Evolutionary conservation across 2,329 filamentous ascomycete genomes (phyloP), one percentile per base, ranked within the genome.

Genomic region (Fusarium torulosum): DNA sequence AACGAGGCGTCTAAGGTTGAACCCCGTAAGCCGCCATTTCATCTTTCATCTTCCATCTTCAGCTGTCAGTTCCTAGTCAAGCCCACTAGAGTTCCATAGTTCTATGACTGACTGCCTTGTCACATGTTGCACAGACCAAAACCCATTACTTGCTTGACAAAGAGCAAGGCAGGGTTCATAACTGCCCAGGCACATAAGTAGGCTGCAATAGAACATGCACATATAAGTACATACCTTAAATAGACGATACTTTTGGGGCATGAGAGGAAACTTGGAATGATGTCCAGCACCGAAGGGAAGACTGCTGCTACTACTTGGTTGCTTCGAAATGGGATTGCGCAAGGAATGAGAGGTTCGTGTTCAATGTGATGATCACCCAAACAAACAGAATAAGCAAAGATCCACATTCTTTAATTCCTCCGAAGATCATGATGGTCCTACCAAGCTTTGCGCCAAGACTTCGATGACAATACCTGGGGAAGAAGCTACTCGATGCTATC

Each of bases 101-200:
- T 69, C 56, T 11, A 23, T 29, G 27, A 29, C 27, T 42, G 60
- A 50, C 46, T 19, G 52, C 47, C 66, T 46, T 46, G 52, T 66
- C 66, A 69, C 66, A 67, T 68, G 33, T 49, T 67, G 38, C 63
- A 67, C 63, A 66, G 59, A 40, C 53, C 45, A 47, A 25, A 10
- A 29, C 11, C 10, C 27, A 29, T 31, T 45, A 66, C 41, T 59
- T 55, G 33, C 35, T 55, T 29, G 33, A 38, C 33, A n/a, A 17
- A 13, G 15, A 31, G 10, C 29, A 40, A 54, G 17, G 19, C 58
- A 61, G 47, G 49, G 49, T 56, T 47, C 49, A 50, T 35, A 42
- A 59, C 59, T 59, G 41, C 27, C 27, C 27, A 29, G 53, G 63
- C 45, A 31, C 31, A 17, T 17, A 35, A 35, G 14, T 35, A 35